Base-by-base conservation (phyloP, 2,329 filamentous ascomycete genomes). In the Neofusicoccum sp. region DNA sequence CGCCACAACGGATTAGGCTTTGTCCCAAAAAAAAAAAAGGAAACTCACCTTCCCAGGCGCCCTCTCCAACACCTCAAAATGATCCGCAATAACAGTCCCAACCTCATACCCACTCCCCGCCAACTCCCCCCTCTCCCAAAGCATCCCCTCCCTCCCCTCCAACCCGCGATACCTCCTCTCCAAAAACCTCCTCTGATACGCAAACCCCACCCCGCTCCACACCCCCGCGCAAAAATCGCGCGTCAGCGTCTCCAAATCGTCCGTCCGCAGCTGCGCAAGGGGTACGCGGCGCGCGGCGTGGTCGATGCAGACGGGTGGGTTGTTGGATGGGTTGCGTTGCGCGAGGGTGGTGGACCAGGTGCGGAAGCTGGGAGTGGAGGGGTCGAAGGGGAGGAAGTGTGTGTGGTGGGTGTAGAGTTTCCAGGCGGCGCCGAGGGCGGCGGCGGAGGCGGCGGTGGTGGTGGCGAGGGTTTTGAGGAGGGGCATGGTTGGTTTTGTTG, bases 11-110 rank as follows among this genome's bases (percentile, higher is more conserved):
- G n/a, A n/a, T n/a, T n/a, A n/a, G n/a, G n/a, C n/a, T n/a, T n/a
- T n/a, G n/a, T n/a, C n/a, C n/a, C n/a, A n/a, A 41, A 8, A 14
- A 3, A 36, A 22, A 12, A 47, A 33, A 5, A 22, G 9, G 3
- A 14, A 4, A 62, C 71, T 29, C 66, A 77, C 76, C 74, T 74
- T 77, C 9, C 75, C 70, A 9, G 67, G 64, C 8, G 66, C 66
- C 56, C 74, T 71, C 31, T 76, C 71, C 43, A 78, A 64, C n/a
- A 78, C 76, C 70, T 78, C 76, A 48, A 78, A 78, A 66, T 78
- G 76, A 68, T 78, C 76, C 33, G 70, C 72, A 66, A 78, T 76
- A 39, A 66, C 69, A 2, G 74, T 76, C 3, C 76, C 75, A 2
- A 77, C 71, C 8, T 62, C 33, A 64, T 78, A 78, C 16, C 70